Evolutionary conservation across 129 eudicot genomes (phyloP), one percentile per base, ranked within the genome.

Genomic region (Sambucus nigra): DNA sequence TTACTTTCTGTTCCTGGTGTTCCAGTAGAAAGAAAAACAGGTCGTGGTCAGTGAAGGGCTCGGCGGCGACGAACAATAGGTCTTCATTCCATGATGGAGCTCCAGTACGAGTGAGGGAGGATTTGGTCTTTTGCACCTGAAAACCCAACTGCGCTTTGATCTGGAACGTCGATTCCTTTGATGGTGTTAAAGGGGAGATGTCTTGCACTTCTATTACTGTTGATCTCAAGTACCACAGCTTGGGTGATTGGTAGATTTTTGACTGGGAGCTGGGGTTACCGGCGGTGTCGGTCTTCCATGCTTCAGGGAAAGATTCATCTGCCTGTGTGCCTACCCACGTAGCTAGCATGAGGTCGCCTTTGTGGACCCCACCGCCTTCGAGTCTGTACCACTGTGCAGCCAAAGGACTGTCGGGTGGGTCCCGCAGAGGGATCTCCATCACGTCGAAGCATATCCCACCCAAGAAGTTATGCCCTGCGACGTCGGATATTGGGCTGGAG

Each of bases 341-440:
- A 51, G 98, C 98, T 32, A 91, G 76, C 98, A 91, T 91, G 42
- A 91, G 80, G 67, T 91, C 95, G 0, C 89, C 89, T 50, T 61
- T 63, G 38, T 81, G 88, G 60, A 86, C 83, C 57, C 94, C 94
- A 47, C 95, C 94, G 25, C 95, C 95, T 59, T 91, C 98, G 6
- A 91, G 80, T 47, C 98, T 73, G 63, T 91, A 91, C 98, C 98
- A 91, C 25, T 91, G 95, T n/a, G 98, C 88, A 64, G 98, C 98
- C 78, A 91, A 46, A 0, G 95, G 89, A 47, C 98, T 91, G 60
- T 91, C 98, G 0, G 95, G 98, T 57, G 98, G 95, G 77, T 91
- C 98, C 59, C 98, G 76, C 10, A 91, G 31, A 0, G 88, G 95
- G 27, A 91, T 91, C 76, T 91, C 94, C 4, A 78, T 55, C 11